Conservation (phyloP, 2,329 filamentous ascomycete genomes). For the Microdochium nivale region DNA sequence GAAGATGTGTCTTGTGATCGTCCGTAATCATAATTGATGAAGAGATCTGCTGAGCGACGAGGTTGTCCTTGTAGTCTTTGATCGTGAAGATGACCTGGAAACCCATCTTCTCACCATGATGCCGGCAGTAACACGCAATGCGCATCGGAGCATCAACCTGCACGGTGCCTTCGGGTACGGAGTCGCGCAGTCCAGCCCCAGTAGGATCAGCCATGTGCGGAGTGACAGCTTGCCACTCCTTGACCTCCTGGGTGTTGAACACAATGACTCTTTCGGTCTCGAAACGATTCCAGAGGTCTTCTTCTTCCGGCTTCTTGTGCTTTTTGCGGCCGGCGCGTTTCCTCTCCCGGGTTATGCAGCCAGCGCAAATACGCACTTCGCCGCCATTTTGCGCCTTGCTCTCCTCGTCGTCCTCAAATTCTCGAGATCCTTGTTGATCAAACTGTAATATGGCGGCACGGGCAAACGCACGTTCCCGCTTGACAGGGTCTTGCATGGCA, state of each 20-base stretch:
- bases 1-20: conserved; percentile 80
- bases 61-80: conserved; percentile 66
- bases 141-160: conserved; percentile 86
- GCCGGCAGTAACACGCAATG: conserved; percentile 93
- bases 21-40: conserved; percentile 95
- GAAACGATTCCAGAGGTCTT: conserved; percentile 75
- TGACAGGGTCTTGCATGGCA: conserved; percentile 69
- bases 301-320: conserved; percentile 85
- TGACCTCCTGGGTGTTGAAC: conserved; percentile 83
- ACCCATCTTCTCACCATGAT: conserved; percentile 87
- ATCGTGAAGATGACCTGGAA: conserved; percentile 93
- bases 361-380: conserved; percentile 84
- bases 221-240: conserved; percentile 66
- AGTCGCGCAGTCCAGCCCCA: conserved; percentile 31
- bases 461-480: conserved; percentile 59
- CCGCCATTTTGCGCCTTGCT: conserved; percentile 77
- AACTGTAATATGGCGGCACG: conserved; percentile 37
- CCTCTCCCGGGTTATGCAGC: conserved; percentile 86
- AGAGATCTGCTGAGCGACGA: conserved; percentile 78
- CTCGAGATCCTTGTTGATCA: conserved; percentile 15
- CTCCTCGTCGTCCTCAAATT: conserved; percentile 43
- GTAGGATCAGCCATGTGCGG: conserved; percentile 39
- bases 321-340: conserved; percentile 91
- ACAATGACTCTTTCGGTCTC: conserved; percentile 78
- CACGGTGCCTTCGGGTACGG: conserved; percentile 53